These are phyloP conservation scores for Aphanoascus verrucosus DNA, from an alignment of 2,329 filamentous ascomycete genomes.

Conservation along the genomic window DNA sequence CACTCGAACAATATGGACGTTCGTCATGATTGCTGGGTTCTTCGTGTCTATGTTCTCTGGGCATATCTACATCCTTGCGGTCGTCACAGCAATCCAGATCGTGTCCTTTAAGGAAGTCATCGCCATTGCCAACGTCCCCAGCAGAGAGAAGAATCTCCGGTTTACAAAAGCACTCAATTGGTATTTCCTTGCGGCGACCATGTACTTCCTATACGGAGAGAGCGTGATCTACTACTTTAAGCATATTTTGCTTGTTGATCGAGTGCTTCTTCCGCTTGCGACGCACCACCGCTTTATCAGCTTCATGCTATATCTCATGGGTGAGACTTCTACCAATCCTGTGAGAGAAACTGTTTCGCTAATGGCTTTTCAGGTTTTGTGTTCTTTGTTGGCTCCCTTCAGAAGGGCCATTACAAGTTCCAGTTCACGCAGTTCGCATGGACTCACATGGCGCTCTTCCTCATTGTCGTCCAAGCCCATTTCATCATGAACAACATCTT, in stretches of 20 bases:
- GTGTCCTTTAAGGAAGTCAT: constrained; percentile 99
- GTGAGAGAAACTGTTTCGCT: not conserved
- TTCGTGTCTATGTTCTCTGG: constrained; percentile 88
- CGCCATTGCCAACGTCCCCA: constrained; percentile 89
- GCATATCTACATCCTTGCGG: constrained; percentile 90
- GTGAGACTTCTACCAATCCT: constrained; percentile 41
- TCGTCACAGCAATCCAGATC: constrained; percentile 89
- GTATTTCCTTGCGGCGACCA: constrained; percentile 97
- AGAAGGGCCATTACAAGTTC: constrained; percentile 94
- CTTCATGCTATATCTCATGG: constrained; percentile 95
- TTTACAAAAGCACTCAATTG: constrained; percentile 96
- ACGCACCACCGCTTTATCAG: constrained; percentile 98
- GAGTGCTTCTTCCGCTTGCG: constrained; percentile 80
- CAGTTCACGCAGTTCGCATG: constrained; percentile 99
- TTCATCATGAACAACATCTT: constrained; percentile 99
- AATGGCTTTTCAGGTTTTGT: constrained; percentile 63
- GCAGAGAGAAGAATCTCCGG: constrained; percentile 75
- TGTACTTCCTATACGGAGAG: constrained; percentile 99
- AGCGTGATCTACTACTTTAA: constrained; percentile 99
- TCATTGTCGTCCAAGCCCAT: constrained; percentile 95
- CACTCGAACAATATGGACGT: constrained; percentile 91
- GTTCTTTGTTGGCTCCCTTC: constrained; percentile 89
- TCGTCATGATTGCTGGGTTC: constrained; percentile 93
- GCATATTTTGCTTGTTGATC: constrained; percentile 91
- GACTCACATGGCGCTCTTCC: constrained; percentile 97